These are phyloP conservation scores for Drechslerella coelobrocha DNA, from an alignment of 2,329 filamentous ascomycete species.

Conservation along the genomic window DNA sequence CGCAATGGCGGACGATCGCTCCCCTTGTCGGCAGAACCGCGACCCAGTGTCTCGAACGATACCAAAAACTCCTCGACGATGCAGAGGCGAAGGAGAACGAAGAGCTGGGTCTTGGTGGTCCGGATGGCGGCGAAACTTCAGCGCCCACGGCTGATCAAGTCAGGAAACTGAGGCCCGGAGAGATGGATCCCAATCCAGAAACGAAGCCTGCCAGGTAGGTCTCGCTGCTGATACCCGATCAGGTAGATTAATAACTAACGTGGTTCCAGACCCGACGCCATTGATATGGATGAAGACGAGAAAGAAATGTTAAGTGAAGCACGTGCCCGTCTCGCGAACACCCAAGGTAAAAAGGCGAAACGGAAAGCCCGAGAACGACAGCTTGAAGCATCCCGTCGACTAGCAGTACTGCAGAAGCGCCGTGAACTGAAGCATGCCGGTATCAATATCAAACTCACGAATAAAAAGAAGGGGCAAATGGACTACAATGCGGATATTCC, in stretches of 20 bases:
- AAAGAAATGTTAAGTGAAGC: slow-evolving; percentile 99
- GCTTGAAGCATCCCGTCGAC: slow-evolving; percentile 87
- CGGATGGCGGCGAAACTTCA: slow-evolving; percentile 81
- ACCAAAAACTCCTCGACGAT: slow-evolving; percentile 94
- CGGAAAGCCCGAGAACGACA: slow-evolving; percentile 94
- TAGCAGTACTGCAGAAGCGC: slow-evolving; percentile 91
- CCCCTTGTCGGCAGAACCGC: slow-evolving; percentile 95
- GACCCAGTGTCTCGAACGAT: slow-evolving; percentile 95
- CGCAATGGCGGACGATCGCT: slow-evolving; percentile 98
- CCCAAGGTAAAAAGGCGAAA: slow-evolving; percentile 98
- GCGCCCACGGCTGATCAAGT: slow-evolving; percentile 94
- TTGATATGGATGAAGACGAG: slow-evolving; percentile 97
- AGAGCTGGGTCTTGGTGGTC: slow-evolving; percentile 80
- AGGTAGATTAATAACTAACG: slow-evolving; percentile 14
- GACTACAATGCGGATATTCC: slow-evolving; percentile 99
- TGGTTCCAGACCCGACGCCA: slow-evolving; percentile 69
- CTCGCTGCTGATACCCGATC: slow-evolving; percentile 5
- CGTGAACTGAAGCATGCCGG: slow-evolving; percentile 96
- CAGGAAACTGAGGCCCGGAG: slow-evolving; percentile 82
- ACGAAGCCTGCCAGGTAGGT: slow-evolving; percentile 86
- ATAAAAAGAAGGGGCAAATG: slow-evolving; percentile 94
- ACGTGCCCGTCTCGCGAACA: slow-evolving; percentile 92
- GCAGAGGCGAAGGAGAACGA: slow-evolving; percentile 86
- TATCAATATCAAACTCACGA: slow-evolving; percentile 95
- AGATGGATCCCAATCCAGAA: slow-evolving; percentile 96